phyloP scores from a whole-genome alignment of 441 rosid genomes.

The Macaranga tanarius region DNA sequence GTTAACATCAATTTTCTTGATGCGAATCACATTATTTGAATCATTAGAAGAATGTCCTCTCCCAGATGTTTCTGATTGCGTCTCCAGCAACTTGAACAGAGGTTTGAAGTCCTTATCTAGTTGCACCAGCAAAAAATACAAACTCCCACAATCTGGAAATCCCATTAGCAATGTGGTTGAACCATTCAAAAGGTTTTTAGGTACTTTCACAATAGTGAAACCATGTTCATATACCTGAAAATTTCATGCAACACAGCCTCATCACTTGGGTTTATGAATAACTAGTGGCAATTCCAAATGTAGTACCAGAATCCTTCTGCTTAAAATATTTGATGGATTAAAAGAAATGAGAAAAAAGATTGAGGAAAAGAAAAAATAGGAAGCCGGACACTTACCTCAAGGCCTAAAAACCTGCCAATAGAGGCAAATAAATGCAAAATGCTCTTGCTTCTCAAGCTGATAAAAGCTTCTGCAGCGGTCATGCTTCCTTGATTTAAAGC shows the following conservation, averaged over 20 bases:
- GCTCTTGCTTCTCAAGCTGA: slow-evolving; percentile 85
- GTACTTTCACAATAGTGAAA: slow-evolving; percentile 62
- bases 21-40: slow-evolving; percentile 53
- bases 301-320: not conserved
- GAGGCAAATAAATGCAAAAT: slow-evolving; percentile 84
- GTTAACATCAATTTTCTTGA: slow-evolving; percentile 68
- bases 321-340: not conserved
- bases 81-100: slow-evolving; percentile 74
- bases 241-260: slow-evolving; percentile 24
- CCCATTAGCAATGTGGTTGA: slow-evolving; percentile 76
- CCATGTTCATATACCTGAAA: slow-evolving; percentile 88
- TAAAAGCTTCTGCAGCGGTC: slow-evolving; percentile 78
- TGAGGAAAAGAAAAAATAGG: not conserved
- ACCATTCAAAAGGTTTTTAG: slow-evolving; percentile 62
- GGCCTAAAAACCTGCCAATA: slow-evolving; percentile 91
- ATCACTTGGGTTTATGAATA: slow-evolving; percentile 19
- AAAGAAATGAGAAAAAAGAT: slow-evolving; percentile 7
- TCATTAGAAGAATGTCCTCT: slow-evolving; percentile 56
- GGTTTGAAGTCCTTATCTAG: slow-evolving; percentile 95
- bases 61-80: slow-evolving; percentile 51
- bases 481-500: slow-evolving; percentile 90
- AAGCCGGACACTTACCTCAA: slow-evolving; percentile 51
- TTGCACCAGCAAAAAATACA: slow-evolving; percentile 86
- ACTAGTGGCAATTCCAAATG: not conserved
- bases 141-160: slow-evolving; percentile 85